A percentile compares a stretch with the other conserved stretches of the same genome.
phyloP scores from a whole-genome alignment of 768 basidiomycete species.

The Phaeotremella skinneri region DNA sequence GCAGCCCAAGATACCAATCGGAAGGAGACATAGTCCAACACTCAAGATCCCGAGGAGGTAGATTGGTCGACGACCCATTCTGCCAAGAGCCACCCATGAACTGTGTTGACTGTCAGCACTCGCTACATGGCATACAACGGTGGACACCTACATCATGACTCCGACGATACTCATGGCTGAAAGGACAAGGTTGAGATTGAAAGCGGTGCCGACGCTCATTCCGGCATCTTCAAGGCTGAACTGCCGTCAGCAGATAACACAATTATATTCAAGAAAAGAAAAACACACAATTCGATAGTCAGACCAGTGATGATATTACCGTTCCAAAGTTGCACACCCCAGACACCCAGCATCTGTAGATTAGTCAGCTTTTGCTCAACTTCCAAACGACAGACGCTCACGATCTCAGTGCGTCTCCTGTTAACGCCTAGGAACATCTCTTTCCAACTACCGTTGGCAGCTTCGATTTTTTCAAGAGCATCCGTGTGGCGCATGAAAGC shows the following conservation, averaged over 20 bases:
- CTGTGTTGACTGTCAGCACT: background rate
- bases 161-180: constrained; percentile 32
- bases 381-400: constrained; percentile 14
- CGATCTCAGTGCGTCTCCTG: constrained; percentile 42
- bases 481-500: constrained; percentile 44
- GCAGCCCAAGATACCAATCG: constrained; percentile 32
- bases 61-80: constrained; percentile 27
- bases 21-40: constrained; percentile 17
- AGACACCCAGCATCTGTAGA: constrained; percentile 25
- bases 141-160: constrained; percentile 21
- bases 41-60: constrained; percentile 28
- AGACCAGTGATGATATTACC: constrained; percentile 34
- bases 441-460: constrained; percentile 19
- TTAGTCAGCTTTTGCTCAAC: background rate
- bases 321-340: constrained; percentile 27
- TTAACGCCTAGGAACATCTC: constrained; percentile 37
- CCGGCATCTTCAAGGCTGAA: constrained; percentile 25
- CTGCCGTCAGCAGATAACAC: background rate
- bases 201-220: constrained; percentile 24
- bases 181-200: constrained; percentile 29
- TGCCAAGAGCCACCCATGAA: constrained; percentile 19
- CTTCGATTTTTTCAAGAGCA: constrained; percentile 29
- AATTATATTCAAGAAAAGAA: too few relatives aligned
- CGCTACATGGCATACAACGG: background rate
- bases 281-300: constrained; percentile 24